Conservation (phyloP, 1,284 basidiomycete species). For the Trametes sp. region DNA sequence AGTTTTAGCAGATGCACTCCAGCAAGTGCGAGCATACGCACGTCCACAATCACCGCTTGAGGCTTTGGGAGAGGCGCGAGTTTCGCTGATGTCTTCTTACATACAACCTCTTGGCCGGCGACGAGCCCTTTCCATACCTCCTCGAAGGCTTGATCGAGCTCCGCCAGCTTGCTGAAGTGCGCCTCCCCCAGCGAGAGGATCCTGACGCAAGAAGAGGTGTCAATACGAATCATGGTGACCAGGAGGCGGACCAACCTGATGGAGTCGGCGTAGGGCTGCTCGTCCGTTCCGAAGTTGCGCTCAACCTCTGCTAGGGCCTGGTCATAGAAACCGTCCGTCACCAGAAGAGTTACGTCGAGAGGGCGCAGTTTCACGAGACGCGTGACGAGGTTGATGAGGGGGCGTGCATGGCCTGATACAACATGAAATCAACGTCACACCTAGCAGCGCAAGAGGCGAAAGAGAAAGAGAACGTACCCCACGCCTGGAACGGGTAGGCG, state of each 20-base stretch:
- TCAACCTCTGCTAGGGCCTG: background rate
- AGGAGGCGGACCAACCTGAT: background rate
- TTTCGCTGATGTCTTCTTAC: background rate
- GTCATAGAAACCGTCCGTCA: constrained; percentile 2
- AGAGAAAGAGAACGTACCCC: background rate
- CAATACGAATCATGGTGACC: background rate
- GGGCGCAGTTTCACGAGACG: constrained; percentile 7
- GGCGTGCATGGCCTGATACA: constrained; percentile 10
- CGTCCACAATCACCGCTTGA: constrained; percentile 5
- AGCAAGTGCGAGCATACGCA: background rate
- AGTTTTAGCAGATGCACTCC: background rate
- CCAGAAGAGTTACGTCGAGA: background rate
- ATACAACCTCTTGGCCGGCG: background rate
- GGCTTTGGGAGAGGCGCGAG: background rate
- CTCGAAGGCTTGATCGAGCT: background rate
- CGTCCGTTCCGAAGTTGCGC: constrained; percentile 1
- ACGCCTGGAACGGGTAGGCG: constrained; percentile 8
- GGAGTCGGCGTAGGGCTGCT: background rate
- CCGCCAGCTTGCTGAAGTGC: background rate
- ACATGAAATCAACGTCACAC: background rate
- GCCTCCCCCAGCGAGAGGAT: constrained; percentile 4
- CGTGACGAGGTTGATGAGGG: constrained; percentile 7
- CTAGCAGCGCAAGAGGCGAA: background rate
- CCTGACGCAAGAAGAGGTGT: background rate
- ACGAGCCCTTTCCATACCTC: constrained; percentile 1